phyloP scores from a whole-genome alignment of 2,329 filamentous ascomycete genomes.

The Trichoderma arundinaceum region DNA sequence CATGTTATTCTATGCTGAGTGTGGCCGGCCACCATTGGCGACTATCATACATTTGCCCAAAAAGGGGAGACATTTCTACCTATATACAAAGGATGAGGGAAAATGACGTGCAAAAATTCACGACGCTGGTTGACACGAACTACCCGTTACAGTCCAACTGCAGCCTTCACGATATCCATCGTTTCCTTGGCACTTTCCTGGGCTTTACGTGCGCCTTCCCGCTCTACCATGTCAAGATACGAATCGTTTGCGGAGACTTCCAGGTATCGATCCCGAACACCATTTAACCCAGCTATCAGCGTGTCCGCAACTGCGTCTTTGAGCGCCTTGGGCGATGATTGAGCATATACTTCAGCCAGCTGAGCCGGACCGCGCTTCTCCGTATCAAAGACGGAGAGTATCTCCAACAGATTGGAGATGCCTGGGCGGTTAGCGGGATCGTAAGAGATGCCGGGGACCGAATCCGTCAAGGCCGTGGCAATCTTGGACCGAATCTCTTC shows the following conservation, averaged over 20 bases:
- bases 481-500: constrained; percentile 72
- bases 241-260: constrained; percentile 54
- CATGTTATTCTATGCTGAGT: neutral
- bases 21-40: constrained; percentile 1
- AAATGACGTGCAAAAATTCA: neutral
- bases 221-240: constrained; percentile 63
- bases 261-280: constrained; percentile 62
- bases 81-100: neutral
- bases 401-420: constrained; percentile 83
- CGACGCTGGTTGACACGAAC: constrained; percentile 7
- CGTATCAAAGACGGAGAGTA: constrained; percentile 72
- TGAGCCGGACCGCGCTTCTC: constrained; percentile 47
- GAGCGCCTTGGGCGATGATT: constrained; percentile 47
- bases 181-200: constrained; percentile 63
- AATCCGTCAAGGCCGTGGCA: constrained; percentile 77
- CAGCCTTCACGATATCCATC: constrained; percentile 59
- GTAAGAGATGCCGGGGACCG: constrained; percentile 68
- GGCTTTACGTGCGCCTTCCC: constrained; percentile 66
- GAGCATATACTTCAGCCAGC: constrained; percentile 48
- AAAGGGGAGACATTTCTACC: neutral
- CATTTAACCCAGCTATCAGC: constrained; percentile 58
- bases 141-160: constrained; percentile 54
- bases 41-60: constrained; percentile 3
- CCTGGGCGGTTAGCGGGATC: constrained; percentile 74
- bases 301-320: constrained; percentile 63